These are phyloP conservation scores for Stephanodiscus triporus DNA, from an alignment of 108 stramenopile genomes.

Conservation along the genomic window DNA sequence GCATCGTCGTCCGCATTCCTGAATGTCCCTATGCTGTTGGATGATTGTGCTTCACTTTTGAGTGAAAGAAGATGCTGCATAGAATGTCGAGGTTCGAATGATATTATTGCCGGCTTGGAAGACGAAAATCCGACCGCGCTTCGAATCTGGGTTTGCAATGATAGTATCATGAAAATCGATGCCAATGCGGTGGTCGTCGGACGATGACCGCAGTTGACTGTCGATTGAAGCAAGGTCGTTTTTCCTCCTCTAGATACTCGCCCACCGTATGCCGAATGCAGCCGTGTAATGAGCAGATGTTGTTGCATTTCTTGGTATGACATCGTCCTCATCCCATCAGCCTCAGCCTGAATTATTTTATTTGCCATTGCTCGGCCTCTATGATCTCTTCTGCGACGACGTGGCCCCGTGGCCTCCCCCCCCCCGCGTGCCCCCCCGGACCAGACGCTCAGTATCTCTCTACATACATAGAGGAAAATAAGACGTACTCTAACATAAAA, in stretches of 20 bases:
- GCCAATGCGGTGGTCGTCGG: conserved; percentile 12
- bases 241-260: neutral
- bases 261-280: too few species aligned
- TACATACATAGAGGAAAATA: too few species aligned
- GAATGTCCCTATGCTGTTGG: conserved; percentile 3
- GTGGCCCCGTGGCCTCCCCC: too few species aligned
- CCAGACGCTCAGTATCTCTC: too few species aligned
- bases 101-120: neutral
- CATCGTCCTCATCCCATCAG: too few species aligned
- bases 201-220: neutral
- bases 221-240: neutral
- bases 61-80: neutral
- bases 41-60: conserved; percentile 17
- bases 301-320: too few species aligned
- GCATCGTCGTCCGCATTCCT: conserved; percentile 10
- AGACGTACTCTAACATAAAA: too few species aligned
- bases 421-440: too few species aligned
- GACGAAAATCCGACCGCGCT: conserved; percentile 10
- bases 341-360: too few species aligned
- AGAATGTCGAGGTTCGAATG: neutral
- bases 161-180: conserved; percentile 14
- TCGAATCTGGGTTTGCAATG: neutral
- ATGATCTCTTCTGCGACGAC: too few species aligned
- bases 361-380: too few species aligned
- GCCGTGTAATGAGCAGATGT: too few species aligned